Evolutionary conservation across 441 rosid genomes (phyloP).

Genomic region (Euphorbia corollata): DNA sequence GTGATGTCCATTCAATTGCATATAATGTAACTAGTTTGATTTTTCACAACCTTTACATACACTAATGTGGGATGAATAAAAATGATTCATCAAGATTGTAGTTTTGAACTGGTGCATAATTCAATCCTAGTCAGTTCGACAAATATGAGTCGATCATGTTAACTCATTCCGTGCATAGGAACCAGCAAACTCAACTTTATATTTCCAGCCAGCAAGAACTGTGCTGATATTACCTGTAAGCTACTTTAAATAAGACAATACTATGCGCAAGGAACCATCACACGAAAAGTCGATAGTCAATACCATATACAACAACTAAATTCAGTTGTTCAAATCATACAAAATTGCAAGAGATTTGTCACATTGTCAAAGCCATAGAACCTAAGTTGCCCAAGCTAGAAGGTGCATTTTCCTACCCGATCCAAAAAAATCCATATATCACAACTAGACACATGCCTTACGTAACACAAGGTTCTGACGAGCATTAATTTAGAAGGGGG

Average conservation of each 20-base stretch:
- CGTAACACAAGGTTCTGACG: background rate
- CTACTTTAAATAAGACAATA: no score
- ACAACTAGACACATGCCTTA: background rate
- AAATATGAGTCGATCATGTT: no score
- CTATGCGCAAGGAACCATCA: background rate
- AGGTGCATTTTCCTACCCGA: background rate
- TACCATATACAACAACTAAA: no score
- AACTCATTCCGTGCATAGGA: no score
- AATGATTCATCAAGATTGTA: slow-evolving; percentile 20
- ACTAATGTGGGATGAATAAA: slow-evolving; percentile 31
- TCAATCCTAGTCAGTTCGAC: background rate
- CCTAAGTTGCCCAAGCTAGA: background rate
- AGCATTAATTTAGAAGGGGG: slow-evolving; percentile 9
- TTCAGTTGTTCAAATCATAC: background rate
- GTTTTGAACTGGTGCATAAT: slow-evolving; percentile 2
- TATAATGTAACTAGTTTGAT: slow-evolving; percentile 34
- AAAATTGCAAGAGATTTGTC: background rate
- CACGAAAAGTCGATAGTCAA: background rate
- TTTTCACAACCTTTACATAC: slow-evolving; percentile 32
- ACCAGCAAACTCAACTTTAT: no score
- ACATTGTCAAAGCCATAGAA: background rate
- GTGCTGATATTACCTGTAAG: no score
- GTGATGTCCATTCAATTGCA: slow-evolving; percentile 24
- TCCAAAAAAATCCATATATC: background rate
- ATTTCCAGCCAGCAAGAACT: no score